Evolutionary conservation across 164 flowering plant genomes (phyloP).

Genomic region (Aristolochia fimbriata): DNA sequence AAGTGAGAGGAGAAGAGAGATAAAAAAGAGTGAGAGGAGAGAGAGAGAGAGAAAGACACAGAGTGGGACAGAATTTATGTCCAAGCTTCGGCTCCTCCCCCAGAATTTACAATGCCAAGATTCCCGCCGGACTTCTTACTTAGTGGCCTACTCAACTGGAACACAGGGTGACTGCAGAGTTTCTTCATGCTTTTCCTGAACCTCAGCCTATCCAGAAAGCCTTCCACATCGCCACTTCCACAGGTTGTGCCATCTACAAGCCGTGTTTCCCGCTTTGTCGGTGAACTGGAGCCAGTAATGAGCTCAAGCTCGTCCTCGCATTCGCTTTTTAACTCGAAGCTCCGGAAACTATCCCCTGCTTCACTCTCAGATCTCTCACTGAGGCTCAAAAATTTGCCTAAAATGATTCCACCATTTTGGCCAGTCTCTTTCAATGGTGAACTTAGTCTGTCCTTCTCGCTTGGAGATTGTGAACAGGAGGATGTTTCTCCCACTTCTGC

Average conservation of each 20-base stretch:
- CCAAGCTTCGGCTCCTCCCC: conserved; percentile 35
- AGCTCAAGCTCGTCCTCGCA: conserved; percentile 27
- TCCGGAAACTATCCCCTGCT: conserved; percentile 32
- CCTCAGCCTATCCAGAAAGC: conserved; percentile 38
- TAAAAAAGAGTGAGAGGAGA: no score
- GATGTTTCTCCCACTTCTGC: conserved; percentile 5
- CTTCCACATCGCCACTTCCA: conserved; percentile 30
- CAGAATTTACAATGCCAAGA: conserved; percentile 34
- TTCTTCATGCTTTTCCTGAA: conserved; percentile 57
- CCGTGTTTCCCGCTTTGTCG: conserved; percentile 10
- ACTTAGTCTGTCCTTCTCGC: conserved; percentile 5
- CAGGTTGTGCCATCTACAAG: conserved; percentile 13
- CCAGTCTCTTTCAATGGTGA: conserved; percentile 14
- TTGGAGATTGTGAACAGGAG: conserved; percentile 17
- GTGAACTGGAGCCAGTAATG: conserved; percentile 12
- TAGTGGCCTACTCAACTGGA: conserved; percentile 47
- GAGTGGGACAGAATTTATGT: conserved; percentile 8
- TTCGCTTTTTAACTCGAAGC: conserved; percentile 20
- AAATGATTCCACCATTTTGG: conserved; percentile 6
- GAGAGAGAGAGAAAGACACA: neutral
- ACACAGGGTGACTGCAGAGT: conserved; percentile 62
- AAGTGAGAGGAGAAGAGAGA: no score
- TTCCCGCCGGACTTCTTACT: conserved; percentile 26
- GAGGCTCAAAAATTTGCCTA: conserved; percentile 19
- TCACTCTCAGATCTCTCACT: conserved; percentile 29